Evolutionary conservation across 495 filamentous ascomycete species (phyloP).

Genomic region (Annulohypoxylon stygium): DNA sequence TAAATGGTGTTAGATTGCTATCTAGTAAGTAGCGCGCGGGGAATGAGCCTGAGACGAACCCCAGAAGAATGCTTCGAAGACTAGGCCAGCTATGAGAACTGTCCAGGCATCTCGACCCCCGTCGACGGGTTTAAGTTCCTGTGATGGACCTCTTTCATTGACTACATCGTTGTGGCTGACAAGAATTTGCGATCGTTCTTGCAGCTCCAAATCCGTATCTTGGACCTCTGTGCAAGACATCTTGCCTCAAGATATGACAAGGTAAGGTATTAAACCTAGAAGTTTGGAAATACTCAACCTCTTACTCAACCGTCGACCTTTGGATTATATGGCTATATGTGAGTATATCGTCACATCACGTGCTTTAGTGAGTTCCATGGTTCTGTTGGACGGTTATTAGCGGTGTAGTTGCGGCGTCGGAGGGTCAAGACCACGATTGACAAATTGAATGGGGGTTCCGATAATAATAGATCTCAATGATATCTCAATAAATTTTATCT

Average conservation of each 20-base stretch:
- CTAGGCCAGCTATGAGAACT: slow-evolving; percentile 6
- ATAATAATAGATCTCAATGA: background rate
- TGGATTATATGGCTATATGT: background rate
- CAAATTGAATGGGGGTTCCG: background rate
- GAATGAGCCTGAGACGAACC: background rate
- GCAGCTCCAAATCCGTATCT: background rate
- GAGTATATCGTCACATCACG: slow-evolving; percentile 7
- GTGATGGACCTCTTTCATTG: background rate
- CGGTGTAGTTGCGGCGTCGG: slow-evolving; percentile 9
- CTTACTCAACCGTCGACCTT: background rate
- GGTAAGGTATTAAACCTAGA: background rate
- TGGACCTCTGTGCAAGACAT: background rate
- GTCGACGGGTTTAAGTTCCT: slow-evolving; percentile 16
- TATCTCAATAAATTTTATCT: slow-evolving; percentile 3
- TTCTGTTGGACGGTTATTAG: background rate
- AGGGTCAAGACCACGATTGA: background rate
- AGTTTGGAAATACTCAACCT: background rate
- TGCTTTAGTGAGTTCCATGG: background rate
- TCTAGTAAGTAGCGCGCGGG: background rate
- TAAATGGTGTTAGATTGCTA: background rate
- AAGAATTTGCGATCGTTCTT: slow-evolving; percentile 7
- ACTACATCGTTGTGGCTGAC: background rate
- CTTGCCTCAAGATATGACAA: background rate
- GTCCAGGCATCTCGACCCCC: slow-evolving; percentile 15
- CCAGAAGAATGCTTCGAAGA: slow-evolving; percentile 19